Conservation (phyloP, 176 grass and related monocot species). For the Typha latifolia region DNA sequence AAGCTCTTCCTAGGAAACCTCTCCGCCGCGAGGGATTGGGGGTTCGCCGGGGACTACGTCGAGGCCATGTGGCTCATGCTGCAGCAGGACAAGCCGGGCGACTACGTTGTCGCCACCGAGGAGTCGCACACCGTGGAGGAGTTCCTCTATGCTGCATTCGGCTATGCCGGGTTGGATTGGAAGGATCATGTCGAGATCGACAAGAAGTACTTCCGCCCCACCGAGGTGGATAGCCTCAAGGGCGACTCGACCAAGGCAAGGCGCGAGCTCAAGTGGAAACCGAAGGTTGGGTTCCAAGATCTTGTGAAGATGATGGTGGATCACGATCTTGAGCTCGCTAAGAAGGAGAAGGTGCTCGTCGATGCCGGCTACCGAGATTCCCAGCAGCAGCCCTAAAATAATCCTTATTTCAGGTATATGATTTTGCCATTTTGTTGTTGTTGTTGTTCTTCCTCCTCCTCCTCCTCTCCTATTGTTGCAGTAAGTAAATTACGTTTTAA, state of each 20-base stretch:
- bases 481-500: too few species aligned
- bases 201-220: constrained; percentile 80
- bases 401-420: not conserved
- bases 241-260: constrained; percentile 75
- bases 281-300: constrained; percentile 78
- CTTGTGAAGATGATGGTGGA: constrained; percentile 96
- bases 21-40: constrained; percentile 83
- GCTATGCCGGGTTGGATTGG: constrained; percentile 70
- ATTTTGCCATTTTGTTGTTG: too few species aligned
- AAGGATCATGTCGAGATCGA: constrained; percentile 94
- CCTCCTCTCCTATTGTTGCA: too few species aligned
- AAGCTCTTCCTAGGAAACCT: constrained; percentile 95
- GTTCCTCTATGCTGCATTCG: constrained; percentile 75
- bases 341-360: constrained; percentile 84
- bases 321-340: constrained; percentile 72
- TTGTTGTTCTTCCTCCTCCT: too few species aligned
- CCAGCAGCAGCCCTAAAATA: constrained; percentile 77
- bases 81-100: constrained; percentile 74
- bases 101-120: constrained; percentile 86
- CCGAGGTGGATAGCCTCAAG: constrained; percentile 83
- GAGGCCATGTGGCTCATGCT: constrained; percentile 99
- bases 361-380: constrained; percentile 79
- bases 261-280: constrained; percentile 71
- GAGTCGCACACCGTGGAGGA: constrained; percentile 76
- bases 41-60: constrained; percentile 89